A percentile compares a stretch with the other conserved stretches of the same genome.
Evolutionary conservation across 257 asterid species (phyloP).

Genomic region (Solanum bulbocastanum): DNA sequence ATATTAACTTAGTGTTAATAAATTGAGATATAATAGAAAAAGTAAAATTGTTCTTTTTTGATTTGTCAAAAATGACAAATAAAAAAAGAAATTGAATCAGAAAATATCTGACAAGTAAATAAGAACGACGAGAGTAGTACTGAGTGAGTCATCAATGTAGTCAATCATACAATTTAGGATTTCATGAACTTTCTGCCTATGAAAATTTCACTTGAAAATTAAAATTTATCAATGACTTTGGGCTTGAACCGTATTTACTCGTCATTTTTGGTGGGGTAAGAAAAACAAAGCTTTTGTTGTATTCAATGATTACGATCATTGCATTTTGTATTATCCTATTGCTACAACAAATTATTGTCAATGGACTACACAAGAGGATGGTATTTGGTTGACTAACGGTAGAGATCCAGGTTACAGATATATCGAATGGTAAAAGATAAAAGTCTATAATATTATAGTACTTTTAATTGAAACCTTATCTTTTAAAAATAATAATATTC

Average conservation of each 20-base stretch:
- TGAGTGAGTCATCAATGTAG: too few relatives aligned
- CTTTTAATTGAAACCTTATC: background rate
- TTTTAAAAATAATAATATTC: background rate
- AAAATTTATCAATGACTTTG: background rate
- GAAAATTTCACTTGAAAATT: background rate
- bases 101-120: too few relatives aligned
- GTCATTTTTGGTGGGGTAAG: background rate
- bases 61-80: too few relatives aligned
- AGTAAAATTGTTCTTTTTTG: fast-evolving
- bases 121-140: too few relatives aligned
- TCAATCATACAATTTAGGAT: background rate
- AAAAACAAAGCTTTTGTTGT: background rate
- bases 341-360: background rate
- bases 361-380: background rate
- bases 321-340: background rate
- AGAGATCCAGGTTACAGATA: background rate
- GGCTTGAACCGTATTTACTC: background rate
- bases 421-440: background rate
- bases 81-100: fast-evolving
- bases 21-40: too few relatives aligned
- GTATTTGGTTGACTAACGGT: background rate
- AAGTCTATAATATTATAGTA: background rate
- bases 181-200: background rate
- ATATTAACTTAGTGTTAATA: too few relatives aligned
- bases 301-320: too few relatives aligned